Evolutionary conservation across 306 rosid genomes (phyloP), one percentile per base, ranked within the genome.

Genomic region (Vicia villosa): DNA sequence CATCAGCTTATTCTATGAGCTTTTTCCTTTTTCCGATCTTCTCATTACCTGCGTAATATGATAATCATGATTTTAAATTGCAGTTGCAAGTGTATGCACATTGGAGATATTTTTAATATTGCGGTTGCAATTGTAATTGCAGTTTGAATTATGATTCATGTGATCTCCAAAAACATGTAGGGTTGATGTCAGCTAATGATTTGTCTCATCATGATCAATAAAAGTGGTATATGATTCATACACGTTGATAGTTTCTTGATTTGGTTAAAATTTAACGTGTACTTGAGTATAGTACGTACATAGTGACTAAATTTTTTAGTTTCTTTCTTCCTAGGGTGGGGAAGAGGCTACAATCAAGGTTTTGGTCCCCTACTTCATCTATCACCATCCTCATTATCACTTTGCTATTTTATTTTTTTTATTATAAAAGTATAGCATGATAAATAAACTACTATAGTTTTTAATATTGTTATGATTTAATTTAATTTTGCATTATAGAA

Each of bases 1-100:
- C 97, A 95, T 73, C 86, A 91, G 51, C 87, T 83, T 82, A 95
- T 95, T 64, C 37, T 91, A 3, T 76, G 80, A 3, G 99, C 96
- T 55, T 95, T 95, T 60, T 80, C 92, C 1, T n/a, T n/a, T n/a
- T n/a, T n/a, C 24, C 24, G 96, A 95, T 74, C 90, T 95, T 4
- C 72, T 91, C 0, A 81, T 89, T 38, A 85, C 79, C 50, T 80
- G 83, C 55, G 68, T 84, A 83, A 73, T 77, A 45, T 64, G 57
- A 26, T 77, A 70, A 45, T 9, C 36, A 45, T 21, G 8, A 5
- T 36, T 63, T 15, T 75, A 66, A 81, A 46, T 56, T 56, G 26
- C 38, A 14, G 13, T 24, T 24, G 32, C 32, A 28, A n/a, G n/a
- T n/a, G n/a, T n/a, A n/a, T n/a, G n/a, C n/a, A n/a, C n/a, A n/a